Percentiles rank a stretch among this genome's conserved stretches.
These are phyloP conservation scores for Yamadazyma laniorum DNA, from an alignment of 805 yeast genomes.

Conservation along the genomic window DNA sequence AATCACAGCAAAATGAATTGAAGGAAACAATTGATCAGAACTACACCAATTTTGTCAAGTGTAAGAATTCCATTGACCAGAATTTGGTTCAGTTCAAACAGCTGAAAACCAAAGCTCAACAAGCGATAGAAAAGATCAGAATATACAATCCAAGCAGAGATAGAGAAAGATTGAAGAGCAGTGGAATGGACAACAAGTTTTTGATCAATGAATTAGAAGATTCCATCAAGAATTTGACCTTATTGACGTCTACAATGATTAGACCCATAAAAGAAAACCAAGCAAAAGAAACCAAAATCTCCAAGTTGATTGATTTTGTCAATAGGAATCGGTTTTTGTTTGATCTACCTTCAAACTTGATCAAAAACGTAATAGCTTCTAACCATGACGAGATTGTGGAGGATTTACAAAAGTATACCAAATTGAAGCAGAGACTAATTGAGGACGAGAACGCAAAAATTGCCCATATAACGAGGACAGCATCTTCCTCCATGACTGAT, in stretches of 20 bases:
- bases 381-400: constrained; percentile 38
- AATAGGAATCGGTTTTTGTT: constrained; percentile 31
- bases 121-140: constrained; percentile 31
- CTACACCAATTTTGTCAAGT: constrained; percentile 33
- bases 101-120: constrained; percentile 34
- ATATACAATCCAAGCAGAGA: constrained; percentile 35
- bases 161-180: constrained; percentile 13
- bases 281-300: constrained; percentile 32
- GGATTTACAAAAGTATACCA: constrained; percentile 29
- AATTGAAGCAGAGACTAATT: constrained; percentile 9
- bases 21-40: constrained; percentile 37
- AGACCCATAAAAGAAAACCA: constrained; percentile 42
- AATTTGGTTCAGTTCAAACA: constrained; percentile 31
- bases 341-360: constrained; percentile 34
- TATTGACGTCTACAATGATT: constrained; percentile 36
- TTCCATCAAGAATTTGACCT: constrained; percentile 36
- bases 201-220: constrained; percentile 37
- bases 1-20: constrained; percentile 34
- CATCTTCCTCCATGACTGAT: constrained; percentile 18
- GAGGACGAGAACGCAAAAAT: constrained; percentile 13
- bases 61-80: constrained; percentile 41
- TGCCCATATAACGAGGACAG: constrained; percentile 12
- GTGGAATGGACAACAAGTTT: constrained; percentile 17
- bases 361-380: constrained; percentile 25
- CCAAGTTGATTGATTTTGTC: constrained; percentile 35